Base-by-base conservation (phyloP, 345 rosid species). In the Acer negundo region DNA sequence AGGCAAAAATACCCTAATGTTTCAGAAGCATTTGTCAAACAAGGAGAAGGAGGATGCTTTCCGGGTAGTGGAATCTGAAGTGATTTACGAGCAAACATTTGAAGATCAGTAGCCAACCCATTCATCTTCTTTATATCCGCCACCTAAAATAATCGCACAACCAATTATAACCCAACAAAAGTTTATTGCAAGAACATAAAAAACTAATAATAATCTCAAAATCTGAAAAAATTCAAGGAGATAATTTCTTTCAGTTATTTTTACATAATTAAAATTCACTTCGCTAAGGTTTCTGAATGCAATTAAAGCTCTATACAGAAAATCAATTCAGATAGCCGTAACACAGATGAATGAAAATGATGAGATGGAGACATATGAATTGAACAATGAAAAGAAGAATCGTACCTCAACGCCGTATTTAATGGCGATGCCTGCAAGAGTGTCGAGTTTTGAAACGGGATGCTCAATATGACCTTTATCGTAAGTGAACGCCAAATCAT, bases 361-460 rank as follows among this genome's bases (percentile, higher is more conserved):
- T 1, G 49, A 46, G 49, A 46, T 46, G 11, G 46, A 35, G 49
- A 46, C 49, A 46, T 46, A 2, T 46, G 49, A 46, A 9, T 46
- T 46, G 19, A 5, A 19, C 6, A 28, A 1, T 10, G 1, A 9
- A 16, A 63, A 8, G 20, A 15, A 12, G 35, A 67, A 24, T 24
- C 28, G 56, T 80, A 91, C 99, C 96, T 95, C 98, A 46, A 95
- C 98, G 4, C 99, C 99, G 69, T 95, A 95, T 76, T 89, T 91
- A 44, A 95, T 95, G 67, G 99, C 99, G 46, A 95, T 84, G 40
- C 99, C 99, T 55, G 97, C 99, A 10, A 95, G 95, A 70, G 99
- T 95, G 73, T 95, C 97, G 64, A 89, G 78, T 71, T 87, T 90
- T 42, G 98, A 92, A 44, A 96, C 94, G 0, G 47, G 87, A 59